Evolutionary conservation across 495 filamentous ascomycete genomes (phyloP), one percentile per base, ranked within the genome.

Genomic region (Xylaria longipes): DNA sequence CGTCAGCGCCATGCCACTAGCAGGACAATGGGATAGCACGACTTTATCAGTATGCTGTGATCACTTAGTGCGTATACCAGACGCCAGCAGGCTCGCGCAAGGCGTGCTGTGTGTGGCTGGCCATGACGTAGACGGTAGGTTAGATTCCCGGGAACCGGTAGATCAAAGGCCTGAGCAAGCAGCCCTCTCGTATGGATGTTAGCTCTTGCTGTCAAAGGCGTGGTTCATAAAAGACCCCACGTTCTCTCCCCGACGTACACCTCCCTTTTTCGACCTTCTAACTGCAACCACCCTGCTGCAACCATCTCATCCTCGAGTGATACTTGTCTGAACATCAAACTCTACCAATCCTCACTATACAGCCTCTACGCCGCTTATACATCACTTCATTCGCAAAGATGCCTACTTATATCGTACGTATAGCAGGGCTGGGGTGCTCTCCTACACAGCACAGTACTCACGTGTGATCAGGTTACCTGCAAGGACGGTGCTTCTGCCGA

Each of bases 341-440:
- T 43, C 60, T 54, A 68, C 60, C 46, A 54, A 39, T n/a, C 4
- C 35, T 43, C 65, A 56, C 60, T 20, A 48, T 64, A 43, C 68
- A 43, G 25, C 15, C 37, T 69, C 70, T 45, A 73, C 75, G 65
- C 73, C 61, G 63, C 54, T 69, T 76, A 39, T 57, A 65, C 60
- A 73, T 61, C 37, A 71, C 73, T n/a, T 48, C 65, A 65, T 25
- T 65, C 65, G n/a, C 58, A 78, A 89, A 75, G 71, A 92, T 93
- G 91, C 87, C 91, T 87, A 85, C 89, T 73, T 91, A 87, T 85
- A 94, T 92, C 77, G 91, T 92, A 85, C 62, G 87, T 84, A 33
- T 61, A 57, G 6, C 20, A 35, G 3, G 25, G 52, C 7, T 9
- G n/a, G 39, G 31, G 12, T 60, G 8, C 68, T 46, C 22, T 37